A percentile compares a stretch with the other conserved stretches of the same genome.
Evolutionary conservation across 306 rosid genomes (phyloP).

Genomic region (Fragaria iinumae): DNA sequence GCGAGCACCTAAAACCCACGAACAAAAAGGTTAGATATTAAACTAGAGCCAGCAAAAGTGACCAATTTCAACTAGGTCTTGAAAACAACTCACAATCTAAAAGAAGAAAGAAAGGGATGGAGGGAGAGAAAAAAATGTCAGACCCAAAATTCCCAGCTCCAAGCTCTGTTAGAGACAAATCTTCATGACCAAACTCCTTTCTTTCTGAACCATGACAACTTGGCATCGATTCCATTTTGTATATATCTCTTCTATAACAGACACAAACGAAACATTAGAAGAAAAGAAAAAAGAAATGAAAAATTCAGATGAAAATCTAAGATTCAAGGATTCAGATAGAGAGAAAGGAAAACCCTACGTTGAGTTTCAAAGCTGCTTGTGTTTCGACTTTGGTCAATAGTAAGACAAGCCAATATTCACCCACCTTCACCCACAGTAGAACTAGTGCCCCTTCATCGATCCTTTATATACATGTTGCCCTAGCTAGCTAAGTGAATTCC

Average conservation of each 20-base stretch:
- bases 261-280: background rate
- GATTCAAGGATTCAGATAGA: background rate
- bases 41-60: background rate
- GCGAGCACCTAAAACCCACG: conserved; percentile 43
- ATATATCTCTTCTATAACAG: background rate
- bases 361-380: background rate
- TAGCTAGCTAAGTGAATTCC: background rate
- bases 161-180: conserved; percentile 22
- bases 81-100: background rate
- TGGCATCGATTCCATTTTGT: conserved; percentile 6
- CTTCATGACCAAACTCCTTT: conserved; percentile 14
- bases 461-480: background rate
- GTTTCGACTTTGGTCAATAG: background rate
- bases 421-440: background rate
- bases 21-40: background rate
- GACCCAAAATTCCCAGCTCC: conserved; percentile 49
- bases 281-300: background rate
- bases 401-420: background rate
- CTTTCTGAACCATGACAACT: background rate
- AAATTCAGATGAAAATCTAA: background rate
- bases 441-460: background rate
- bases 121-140: background rate
- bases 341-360: background rate
- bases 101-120: background rate
- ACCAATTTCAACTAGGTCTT: background rate